A percentile compares a stretch with the other conserved stretches of the same genome.
Conservation (phyloP, 306 rosid genomes). For the Sindora glabra region DNA sequence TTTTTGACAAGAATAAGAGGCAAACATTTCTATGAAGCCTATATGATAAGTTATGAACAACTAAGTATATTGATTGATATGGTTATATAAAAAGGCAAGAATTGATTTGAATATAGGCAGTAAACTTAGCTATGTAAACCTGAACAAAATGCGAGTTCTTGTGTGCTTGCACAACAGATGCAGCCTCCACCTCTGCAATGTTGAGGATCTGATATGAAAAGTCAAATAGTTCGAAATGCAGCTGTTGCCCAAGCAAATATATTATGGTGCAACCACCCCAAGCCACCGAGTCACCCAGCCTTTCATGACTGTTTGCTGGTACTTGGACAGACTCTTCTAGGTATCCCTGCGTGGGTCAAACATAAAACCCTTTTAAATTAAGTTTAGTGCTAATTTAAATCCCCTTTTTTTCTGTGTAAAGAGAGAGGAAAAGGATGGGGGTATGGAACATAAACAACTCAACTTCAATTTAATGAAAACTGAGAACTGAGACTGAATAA, state of each 20-base stretch:
- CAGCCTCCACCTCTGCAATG: conserved; percentile 86
- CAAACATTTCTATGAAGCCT: neutral
- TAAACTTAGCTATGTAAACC: conserved; percentile 39
- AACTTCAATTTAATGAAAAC: neutral
- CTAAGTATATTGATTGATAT: neutral
- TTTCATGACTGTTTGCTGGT: conserved; percentile 58
- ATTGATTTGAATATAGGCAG: too few species aligned
- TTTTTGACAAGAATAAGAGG: neutral
- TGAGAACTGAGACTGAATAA: neutral
- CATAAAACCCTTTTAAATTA: too few species aligned
- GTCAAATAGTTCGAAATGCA: conserved; percentile 95
- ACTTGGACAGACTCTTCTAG: conserved; percentile 72
- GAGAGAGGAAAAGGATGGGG: neutral
- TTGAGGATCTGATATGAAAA: conserved; percentile 91
- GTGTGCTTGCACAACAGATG: conserved; percentile 43
- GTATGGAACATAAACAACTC: neutral
- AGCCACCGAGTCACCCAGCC: conserved; percentile 93
- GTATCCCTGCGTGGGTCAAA: conserved; percentile 54
- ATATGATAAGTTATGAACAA: neutral
- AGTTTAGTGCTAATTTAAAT: too few species aligned
- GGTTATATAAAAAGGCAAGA: neutral
- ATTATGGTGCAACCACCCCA: conserved; percentile 99
- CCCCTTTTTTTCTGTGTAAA: too few species aligned
- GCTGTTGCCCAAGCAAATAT: conserved; percentile 94
- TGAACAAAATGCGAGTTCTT: conserved; percentile 56